A percentile compares a stretch with the other conserved stretches of the same genome.
Conservation (phyloP, 768 basidiomycete genomes). For the Serendipita vermifera region DNA sequence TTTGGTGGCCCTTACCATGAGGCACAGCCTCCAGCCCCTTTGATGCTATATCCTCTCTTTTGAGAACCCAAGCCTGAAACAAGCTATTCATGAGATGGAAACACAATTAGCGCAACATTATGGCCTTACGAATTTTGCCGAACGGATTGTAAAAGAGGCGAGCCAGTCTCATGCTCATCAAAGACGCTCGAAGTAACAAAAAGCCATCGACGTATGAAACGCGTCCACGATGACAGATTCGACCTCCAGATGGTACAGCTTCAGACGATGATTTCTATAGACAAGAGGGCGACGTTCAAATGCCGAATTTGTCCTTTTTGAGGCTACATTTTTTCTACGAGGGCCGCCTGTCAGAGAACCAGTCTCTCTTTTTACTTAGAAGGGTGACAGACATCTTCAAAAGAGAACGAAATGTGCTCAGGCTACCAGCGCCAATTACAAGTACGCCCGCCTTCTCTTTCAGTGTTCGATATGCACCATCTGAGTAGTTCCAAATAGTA, state of each 20-base stretch:
- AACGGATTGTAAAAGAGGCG: slow-evolving; percentile 6
- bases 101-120: not conserved
- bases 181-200: not conserved
- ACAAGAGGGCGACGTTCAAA: slow-evolving; percentile 31
- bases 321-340: slow-evolving; percentile 37
- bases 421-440: slow-evolving; percentile 80
- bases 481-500: slow-evolving; percentile 35
- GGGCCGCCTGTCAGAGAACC: slow-evolving; percentile 30
- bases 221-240: slow-evolving; percentile 23
- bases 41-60: too few species aligned
- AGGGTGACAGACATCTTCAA: slow-evolving; percentile 50
- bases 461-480: not conserved
- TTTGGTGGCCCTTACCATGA: too few species aligned
- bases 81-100: too few species aligned
- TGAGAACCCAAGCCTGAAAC: too few species aligned
- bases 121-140: not conserved
- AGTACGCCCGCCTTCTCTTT: slow-evolving; percentile 37
- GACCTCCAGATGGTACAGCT: slow-evolving; percentile 25
- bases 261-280: slow-evolving; percentile 28
- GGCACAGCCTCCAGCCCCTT: too few species aligned
- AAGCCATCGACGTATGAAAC: not conserved
- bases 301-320: slow-evolving; percentile 34
- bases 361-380: slow-evolving; percentile 31
- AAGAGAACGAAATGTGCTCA: slow-evolving; percentile 72
- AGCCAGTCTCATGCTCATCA: not conserved